Percentiles rank a stretch among this genome's conserved stretches.
phyloP scores from a whole-genome alignment of 179 eudicot species.

The Pouteria campechiana region DNA sequence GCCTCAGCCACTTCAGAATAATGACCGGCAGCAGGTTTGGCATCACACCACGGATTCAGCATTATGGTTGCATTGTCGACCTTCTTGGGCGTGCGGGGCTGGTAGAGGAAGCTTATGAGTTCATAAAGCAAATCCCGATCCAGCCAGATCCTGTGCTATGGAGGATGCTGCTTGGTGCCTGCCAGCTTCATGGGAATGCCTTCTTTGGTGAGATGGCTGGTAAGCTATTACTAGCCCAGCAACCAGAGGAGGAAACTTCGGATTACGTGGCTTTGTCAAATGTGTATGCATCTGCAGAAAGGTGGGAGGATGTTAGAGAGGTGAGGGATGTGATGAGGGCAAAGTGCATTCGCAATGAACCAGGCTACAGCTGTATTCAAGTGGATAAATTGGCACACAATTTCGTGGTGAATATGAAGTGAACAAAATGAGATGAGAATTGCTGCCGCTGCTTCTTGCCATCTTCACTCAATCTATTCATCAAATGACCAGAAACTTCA shows the following conservation, averaged over 20 bases:
- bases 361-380: slow-evolving; percentile 42
- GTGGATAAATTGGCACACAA: no score
- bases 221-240: slow-evolving; percentile 25
- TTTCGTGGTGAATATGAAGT: no score
- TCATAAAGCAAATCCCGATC: slow-evolving; percentile 19
- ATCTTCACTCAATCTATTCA: no score
- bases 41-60: slow-evolving; percentile 25
- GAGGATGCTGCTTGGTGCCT: slow-evolving; percentile 57
- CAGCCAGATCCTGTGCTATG: slow-evolving; percentile 36
- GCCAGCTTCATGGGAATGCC: slow-evolving; percentile 45
- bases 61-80: slow-evolving; percentile 67
- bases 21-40: slow-evolving; percentile 32
- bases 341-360: slow-evolving; percentile 36
- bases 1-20: slow-evolving; percentile 29
- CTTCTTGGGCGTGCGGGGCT: slow-evolving; percentile 67
- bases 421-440: no score
- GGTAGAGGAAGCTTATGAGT: slow-evolving; percentile 47
- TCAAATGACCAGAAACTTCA: no score
- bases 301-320: slow-evolving; percentile 61
- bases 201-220: slow-evolving; percentile 52
- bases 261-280: slow-evolving; percentile 57
- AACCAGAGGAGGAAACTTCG: slow-evolving; percentile 14
- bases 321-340: slow-evolving; percentile 45
- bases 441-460: no score
- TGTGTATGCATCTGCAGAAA: slow-evolving; percentile 52